phyloP scores from a whole-genome alignment of 129 eudicot species.

The Artemisia argyi region DNA sequence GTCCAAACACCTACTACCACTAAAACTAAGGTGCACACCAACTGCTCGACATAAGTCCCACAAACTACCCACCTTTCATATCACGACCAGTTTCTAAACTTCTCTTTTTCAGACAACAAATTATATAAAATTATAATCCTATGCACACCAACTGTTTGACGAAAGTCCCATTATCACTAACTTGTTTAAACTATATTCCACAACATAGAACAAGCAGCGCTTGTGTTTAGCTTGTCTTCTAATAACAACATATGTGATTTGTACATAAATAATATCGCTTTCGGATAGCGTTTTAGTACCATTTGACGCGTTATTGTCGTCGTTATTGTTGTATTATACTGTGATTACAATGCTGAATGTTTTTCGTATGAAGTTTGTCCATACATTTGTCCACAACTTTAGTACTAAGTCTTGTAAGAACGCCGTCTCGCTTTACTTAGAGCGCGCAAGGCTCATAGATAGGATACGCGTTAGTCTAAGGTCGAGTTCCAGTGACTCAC shows the following conservation, averaged over 20 bases:
- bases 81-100: neutral
- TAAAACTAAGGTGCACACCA: neutral
- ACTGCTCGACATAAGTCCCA: constrained; percentile 2
- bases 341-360: neutral
- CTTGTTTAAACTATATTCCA: neutral
- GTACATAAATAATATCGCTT: neutral
- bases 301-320: neutral
- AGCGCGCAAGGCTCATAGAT: constrained; percentile 76
- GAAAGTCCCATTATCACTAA: constrained; percentile 8
- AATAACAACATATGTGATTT: neutral
- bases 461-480: constrained; percentile 60
- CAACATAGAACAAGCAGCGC: neutral
- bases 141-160: constrained; percentile 51
- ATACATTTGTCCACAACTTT: constrained; percentile 26
- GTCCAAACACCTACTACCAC: too few species aligned
- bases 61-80: neutral
- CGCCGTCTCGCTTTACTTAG: constrained; percentile 62
- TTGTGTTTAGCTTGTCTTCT: too few species aligned
- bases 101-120: neutral
- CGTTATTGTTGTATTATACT: neutral
- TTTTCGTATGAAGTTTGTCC: too few species aligned
- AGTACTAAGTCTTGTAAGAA: constrained; percentile 34
- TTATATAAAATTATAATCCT: neutral
- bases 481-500: constrained; percentile 42
- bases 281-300: neutral